phyloP scores from a whole-genome alignment of 257 asterid species.

The Solanum arcanum region DNA sequence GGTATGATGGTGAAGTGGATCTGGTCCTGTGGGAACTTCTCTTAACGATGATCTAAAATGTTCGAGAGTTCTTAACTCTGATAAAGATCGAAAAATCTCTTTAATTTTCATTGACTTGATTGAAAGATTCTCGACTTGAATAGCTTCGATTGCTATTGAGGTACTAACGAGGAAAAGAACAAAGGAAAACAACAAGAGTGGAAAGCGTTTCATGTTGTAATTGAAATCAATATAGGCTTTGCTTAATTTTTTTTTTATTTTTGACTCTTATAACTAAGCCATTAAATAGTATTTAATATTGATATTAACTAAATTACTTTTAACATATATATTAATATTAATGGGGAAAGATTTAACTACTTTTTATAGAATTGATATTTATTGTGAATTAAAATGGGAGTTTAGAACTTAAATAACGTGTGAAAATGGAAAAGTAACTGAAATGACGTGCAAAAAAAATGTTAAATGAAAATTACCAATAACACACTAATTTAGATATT shows the following conservation, averaged over 20 bases:
- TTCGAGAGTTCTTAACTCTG: neutral
- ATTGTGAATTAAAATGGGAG: neutral
- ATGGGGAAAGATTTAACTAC: neutral
- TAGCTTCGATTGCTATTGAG: neutral
- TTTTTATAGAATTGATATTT: neutral
- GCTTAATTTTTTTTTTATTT: neutral
- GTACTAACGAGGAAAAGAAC: neutral
- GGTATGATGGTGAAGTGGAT: neutral
- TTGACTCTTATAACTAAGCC: neutral
- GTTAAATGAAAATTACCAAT: no score
- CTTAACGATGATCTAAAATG: neutral
- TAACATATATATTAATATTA: neutral
- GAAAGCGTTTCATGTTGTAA: neutral
- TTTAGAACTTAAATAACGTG: neutral
- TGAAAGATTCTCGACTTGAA: neutral
- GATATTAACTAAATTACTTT: neutral
- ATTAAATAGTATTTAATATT: neutral
- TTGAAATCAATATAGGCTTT: neutral
- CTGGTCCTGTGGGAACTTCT: neutral
- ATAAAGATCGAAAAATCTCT: neutral
- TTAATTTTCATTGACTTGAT: neutral
- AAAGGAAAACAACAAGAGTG: neutral
- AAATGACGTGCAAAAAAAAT: neutral
- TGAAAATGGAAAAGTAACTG: neutral
- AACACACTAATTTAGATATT: neutral